Evolutionary conservation across 257 asterid genomes (phyloP).

Genomic region (Salvia hispanica): DNA sequence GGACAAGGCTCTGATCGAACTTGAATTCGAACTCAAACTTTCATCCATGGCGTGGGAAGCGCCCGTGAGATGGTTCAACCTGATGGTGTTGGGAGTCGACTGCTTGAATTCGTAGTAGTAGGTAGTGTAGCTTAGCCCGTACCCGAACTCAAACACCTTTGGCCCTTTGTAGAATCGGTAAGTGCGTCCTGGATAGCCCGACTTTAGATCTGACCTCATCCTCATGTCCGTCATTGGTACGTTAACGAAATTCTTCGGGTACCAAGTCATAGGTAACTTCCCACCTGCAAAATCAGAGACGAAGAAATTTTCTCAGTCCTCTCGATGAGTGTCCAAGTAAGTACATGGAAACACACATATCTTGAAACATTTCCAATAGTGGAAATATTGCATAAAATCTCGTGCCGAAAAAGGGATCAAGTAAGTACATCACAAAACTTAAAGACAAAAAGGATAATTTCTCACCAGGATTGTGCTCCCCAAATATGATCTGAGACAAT

Average conservation of each 20-base stretch:
- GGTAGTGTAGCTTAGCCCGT: constrained; percentile 78
- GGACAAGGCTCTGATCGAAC: constrained; percentile 33
- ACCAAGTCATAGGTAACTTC: constrained; percentile 81
- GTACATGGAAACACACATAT: too few relatives aligned
- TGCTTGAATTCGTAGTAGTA: constrained; percentile 48
- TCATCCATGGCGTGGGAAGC: constrained; percentile 2
- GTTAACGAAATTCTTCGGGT: constrained; percentile 58
- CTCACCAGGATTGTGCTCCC: constrained; percentile 80
- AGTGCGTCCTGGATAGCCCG: constrained; percentile 77
- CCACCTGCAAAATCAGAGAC: constrained; percentile 55
- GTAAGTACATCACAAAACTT: background rate
- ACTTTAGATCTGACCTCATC: constrained; percentile 64
- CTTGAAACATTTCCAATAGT: too few relatives aligned
- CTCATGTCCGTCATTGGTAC: constrained; percentile 93
- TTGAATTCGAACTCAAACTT: constrained; percentile 27
- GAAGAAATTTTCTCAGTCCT: background rate
- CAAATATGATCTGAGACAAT: constrained; percentile 64
- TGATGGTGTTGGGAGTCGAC: constrained; percentile 56
- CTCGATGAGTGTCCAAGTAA: too few relatives aligned
- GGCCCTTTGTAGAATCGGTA: constrained; percentile 73
- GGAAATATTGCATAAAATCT: too few relatives aligned
- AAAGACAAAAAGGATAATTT: background rate
- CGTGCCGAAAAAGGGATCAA: too few relatives aligned
- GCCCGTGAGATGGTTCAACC: constrained; percentile 38
- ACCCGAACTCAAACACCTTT: constrained; percentile 67